Evolutionary conservation across 202 grass and related monocot species (phyloP), one percentile per base, ranked within the genome.

Genomic region (Setaria viridis): DNA sequence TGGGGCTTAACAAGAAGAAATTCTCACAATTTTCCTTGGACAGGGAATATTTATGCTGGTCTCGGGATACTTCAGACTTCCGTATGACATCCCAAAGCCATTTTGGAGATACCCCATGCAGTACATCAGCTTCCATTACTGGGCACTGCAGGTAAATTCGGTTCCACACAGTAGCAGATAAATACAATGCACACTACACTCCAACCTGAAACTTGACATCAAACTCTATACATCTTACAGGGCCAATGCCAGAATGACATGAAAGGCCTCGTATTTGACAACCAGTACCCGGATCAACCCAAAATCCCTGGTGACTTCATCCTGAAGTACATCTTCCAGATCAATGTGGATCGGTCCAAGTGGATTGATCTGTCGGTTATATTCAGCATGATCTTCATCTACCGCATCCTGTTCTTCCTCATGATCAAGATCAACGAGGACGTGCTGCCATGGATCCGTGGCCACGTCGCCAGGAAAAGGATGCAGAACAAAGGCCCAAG

Each of bases 1-100:
- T 4, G 2, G 30, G 19, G 32, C 25, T 87, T 58, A 54, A 14
- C 30, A 56, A 84, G 62, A 59, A 63, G 20, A 80, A 70, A 54
- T 29, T 19, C 60, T 78, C 20, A 60, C 41, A 4, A 21, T 15
- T 70, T 80, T 82, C 63, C 11, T 77, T 88, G 32, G 49, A 84
- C 85, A 99, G 97, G 97, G 97, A 70, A 91, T 99, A 91, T 99
- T 99, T 70, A 99, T 99, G 97, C 83, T 99, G 15, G 97, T 99
- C 16, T 99, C 97, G 64, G 97, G 97, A n/a, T 99, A 90, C 85
- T 99, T 99, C 76, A 97, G 97, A 87, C 92, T 94, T 68, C 94
- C 97, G 8, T 85, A 94, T 0, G 97, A 99, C 80, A 99, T 99
- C 55, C 97, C 97, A 8, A 99, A 99, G 62, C 87, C 91, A 20